Percentiles rank a stretch among this genome's conserved stretches.
phyloP scores from a whole-genome alignment of 805 yeast species.

The Wickerhamomyces alni region DNA sequence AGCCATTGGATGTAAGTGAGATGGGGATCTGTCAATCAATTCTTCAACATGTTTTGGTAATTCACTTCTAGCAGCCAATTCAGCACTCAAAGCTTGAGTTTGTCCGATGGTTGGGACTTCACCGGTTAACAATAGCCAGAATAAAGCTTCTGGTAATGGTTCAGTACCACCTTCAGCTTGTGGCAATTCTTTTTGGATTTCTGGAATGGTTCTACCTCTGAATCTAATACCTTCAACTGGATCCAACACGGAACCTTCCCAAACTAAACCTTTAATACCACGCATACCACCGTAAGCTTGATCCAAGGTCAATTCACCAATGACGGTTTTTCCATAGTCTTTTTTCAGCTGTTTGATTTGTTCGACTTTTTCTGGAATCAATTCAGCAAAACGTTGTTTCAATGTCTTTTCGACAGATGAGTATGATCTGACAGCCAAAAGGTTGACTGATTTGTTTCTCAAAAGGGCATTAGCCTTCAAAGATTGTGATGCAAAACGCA shows the following conservation, averaged over 20 bases:
- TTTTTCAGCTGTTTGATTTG: conserved; percentile 81
- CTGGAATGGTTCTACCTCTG: conserved; percentile 81
- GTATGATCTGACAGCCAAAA: conserved; percentile 20
- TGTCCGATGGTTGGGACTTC: conserved; percentile 73
- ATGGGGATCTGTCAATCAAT: conserved; percentile 68
- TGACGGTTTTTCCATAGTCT: conserved; percentile 73
- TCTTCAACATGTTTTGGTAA: conserved; percentile 75
- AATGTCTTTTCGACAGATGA: conserved; percentile 48
- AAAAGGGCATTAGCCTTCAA: conserved; percentile 3
- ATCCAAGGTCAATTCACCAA: conserved; percentile 69
- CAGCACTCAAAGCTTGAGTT: conserved; percentile 65
- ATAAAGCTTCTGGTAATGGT: conserved; percentile 72
- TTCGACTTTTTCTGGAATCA: conserved; percentile 87
- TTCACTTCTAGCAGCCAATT: conserved; percentile 71
- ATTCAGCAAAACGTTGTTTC: conserved; percentile 90
- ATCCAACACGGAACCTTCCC: conserved; percentile 87
- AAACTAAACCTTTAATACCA: conserved; percentile 78
- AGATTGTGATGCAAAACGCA: conserved; percentile 8
- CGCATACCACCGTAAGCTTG: conserved; percentile 92
- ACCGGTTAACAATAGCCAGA: conserved; percentile 80
- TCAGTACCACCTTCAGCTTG: conserved; percentile 62
- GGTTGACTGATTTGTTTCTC: conserved; percentile 1
- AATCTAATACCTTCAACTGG: conserved; percentile 83
- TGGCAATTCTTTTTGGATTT: conserved; percentile 68
- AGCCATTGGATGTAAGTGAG: conserved; percentile 82